Percentiles rank a stretch among this genome's conserved stretches.
Evolutionary conservation across 1,284 basidiomycete genomes (phyloP).

Genomic region (Laetiporus sulphureus): DNA sequence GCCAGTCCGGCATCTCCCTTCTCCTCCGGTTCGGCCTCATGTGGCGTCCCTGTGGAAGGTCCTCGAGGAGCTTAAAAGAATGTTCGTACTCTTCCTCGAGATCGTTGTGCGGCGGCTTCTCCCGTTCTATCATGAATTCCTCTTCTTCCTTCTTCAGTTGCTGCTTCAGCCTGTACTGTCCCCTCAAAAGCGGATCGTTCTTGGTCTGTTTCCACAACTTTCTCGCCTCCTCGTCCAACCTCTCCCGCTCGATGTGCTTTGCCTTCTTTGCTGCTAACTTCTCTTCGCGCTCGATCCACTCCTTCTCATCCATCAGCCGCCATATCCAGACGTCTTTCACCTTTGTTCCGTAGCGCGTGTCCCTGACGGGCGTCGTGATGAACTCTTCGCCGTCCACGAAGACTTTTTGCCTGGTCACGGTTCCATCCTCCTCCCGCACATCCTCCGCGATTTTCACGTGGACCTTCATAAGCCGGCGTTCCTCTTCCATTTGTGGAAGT

Average conservation of each 20-base stretch:
- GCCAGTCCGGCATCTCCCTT: too few relatives aligned
- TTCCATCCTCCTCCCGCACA: not conserved
- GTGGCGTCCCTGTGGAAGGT: too few relatives aligned
- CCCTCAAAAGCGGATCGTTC: too few relatives aligned
- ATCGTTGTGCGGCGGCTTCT: too few relatives aligned
- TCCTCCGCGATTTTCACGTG: not conserved
- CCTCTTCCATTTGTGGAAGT: slow-evolving; percentile 11
- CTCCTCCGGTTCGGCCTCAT: too few relatives aligned
- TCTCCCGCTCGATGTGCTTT: not conserved
- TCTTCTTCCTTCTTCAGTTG: too few relatives aligned
- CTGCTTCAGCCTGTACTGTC: too few relatives aligned
- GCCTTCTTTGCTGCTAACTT: not conserved
- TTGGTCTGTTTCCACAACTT: too few relatives aligned
- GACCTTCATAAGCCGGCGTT: slow-evolving; percentile 4
- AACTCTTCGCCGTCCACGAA: not conserved
- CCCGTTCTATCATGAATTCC: too few relatives aligned
- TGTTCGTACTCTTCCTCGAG: too few relatives aligned
- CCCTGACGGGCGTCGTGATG: not conserved
- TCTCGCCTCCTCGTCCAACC: slow-evolving; percentile 4
- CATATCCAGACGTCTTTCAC: slow-evolving; percentile 3
- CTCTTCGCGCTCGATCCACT: not conserved
- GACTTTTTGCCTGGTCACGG: not conserved
- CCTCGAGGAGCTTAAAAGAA: too few relatives aligned
- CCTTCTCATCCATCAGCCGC: not conserved
- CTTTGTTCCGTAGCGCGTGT: not conserved